Conservation (phyloP, 495 filamentous ascomycete species). For the Neurospora africana region DNA sequence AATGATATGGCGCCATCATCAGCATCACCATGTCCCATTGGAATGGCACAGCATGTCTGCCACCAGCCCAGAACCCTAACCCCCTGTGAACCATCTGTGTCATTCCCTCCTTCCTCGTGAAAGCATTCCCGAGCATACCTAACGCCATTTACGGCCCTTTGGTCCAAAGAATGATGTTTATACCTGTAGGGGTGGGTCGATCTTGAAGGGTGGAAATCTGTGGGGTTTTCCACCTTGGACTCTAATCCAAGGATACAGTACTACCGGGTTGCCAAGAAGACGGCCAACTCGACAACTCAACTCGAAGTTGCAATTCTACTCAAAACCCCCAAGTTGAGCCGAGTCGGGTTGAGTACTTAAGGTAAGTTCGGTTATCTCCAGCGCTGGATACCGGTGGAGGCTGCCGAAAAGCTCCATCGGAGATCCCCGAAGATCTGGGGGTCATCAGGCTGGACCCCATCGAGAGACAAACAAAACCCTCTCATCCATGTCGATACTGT, state of each 20-base stretch:
- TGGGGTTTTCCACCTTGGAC: too few species aligned
- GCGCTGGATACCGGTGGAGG: not conserved
- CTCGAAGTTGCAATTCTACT: too few species aligned
- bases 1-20: not conserved
- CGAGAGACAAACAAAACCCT: not conserved
- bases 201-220: too few species aligned
- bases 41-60: not conserved
- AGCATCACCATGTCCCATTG: too few species aligned
- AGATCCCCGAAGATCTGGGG: not conserved
- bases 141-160: not conserved
- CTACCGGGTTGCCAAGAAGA: too few species aligned
- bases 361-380: too few species aligned
- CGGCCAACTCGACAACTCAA: too few species aligned
- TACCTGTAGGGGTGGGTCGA: too few species aligned
- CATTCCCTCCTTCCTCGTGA: not conserved
- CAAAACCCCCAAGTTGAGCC: too few species aligned
- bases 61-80: not conserved
- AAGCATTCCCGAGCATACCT: not conserved
- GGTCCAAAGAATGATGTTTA: not conserved
- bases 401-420: not conserved
- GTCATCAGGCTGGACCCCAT: not conserved
- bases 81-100: not conserved
- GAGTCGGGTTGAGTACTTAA: too few species aligned
- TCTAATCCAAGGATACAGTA: too few species aligned
- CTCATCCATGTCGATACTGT: not conserved